Evolutionary conservation across 129 eudicot genomes (phyloP).

Genomic region (Cynara cardunculus): DNA sequence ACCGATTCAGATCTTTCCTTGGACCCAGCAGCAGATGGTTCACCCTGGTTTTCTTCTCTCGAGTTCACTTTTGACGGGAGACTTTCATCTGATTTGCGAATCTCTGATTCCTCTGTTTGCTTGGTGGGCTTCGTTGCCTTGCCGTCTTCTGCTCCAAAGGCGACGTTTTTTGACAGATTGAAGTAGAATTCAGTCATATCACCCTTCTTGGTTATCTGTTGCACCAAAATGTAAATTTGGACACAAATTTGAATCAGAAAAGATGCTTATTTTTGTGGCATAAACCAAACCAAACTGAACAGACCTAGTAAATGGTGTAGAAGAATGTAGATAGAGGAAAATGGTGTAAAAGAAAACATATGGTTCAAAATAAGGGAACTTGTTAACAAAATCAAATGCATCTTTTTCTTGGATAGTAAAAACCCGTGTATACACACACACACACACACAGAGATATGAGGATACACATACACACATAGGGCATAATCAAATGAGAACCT

Average conservation of each 20-base stretch:
- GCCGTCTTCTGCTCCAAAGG: constrained; percentile 62
- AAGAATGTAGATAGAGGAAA: too few relatives aligned
- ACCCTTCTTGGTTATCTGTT: constrained; percentile 73
- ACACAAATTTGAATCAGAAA: background rate
- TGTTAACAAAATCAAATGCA: too few relatives aligned
- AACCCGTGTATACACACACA: too few relatives aligned
- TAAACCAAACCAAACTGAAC: background rate
- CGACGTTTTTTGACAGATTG: constrained; percentile 70
- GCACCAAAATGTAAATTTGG: constrained; percentile 13
- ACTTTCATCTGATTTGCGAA: constrained; percentile 22
- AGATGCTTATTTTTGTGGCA: background rate
- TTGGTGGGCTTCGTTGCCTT: constrained; percentile 22
- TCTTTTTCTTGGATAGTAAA: too few relatives aligned
- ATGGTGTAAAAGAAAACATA: too few relatives aligned
- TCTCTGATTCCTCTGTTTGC: constrained; percentile 31
- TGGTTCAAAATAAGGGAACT: too few relatives aligned
- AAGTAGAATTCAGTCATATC: constrained; percentile 74
- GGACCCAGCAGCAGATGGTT: constrained; percentile 15
- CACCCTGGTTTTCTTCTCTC: constrained; percentile 25
- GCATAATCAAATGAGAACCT: too few relatives aligned
- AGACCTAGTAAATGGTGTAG: too few relatives aligned
- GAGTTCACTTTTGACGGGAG: constrained; percentile 26
- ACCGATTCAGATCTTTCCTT: constrained; percentile 26
- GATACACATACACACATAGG: too few relatives aligned
- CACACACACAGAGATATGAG: too few relatives aligned